Evolutionary conservation across 345 rosid species (phyloP).

Genomic region (Noccaea bulbosa): DNA sequence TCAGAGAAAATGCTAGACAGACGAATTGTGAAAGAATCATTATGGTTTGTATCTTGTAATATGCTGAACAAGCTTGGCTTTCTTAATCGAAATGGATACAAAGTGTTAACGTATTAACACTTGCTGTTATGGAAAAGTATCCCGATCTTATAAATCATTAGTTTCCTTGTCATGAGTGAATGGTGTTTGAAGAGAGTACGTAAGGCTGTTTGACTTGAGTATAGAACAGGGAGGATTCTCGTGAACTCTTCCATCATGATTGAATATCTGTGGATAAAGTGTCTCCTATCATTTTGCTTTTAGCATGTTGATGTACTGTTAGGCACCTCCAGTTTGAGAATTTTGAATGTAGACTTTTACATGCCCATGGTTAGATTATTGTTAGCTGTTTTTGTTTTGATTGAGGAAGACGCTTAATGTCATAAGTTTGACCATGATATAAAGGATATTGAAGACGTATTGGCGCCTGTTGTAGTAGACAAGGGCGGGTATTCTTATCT

Average conservation of each 20-base stretch:
- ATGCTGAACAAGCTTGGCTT: conserved; percentile 10
- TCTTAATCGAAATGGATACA: conserved; percentile 18
- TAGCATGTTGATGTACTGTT: conserved; percentile 17
- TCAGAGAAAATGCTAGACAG: background rate
- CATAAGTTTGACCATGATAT: conserved; percentile 31
- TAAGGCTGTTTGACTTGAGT: conserved; percentile 9
- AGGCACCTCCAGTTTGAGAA: conserved; percentile 15
- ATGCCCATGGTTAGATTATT: conserved; percentile 11
- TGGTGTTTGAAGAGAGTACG: conserved; percentile 17
- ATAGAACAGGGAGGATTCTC: conserved; percentile 12
- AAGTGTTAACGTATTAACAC: conserved; percentile 14
- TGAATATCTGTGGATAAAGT: conserved; percentile 11
- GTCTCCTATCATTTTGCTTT: conserved; percentile 10
- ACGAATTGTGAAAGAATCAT: background rate
- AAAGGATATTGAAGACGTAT: conserved; percentile 58
- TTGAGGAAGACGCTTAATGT: conserved; percentile 16
- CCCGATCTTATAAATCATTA: background rate
- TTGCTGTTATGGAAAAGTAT: conserved; percentile 19
- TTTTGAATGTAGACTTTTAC: conserved; percentile 27
- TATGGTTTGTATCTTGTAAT: conserved; percentile 11
- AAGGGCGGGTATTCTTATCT: conserved; percentile 49
- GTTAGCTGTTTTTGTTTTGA: background rate
- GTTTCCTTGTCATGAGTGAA: background rate
- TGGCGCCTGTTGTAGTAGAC: conserved; percentile 53
- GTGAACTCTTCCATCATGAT: conserved; percentile 13